Percentiles rank a stretch among this genome's conserved stretches.
phyloP scores from a whole-genome alignment of 2,329 filamentous ascomycete genomes.

The Ploettnerulaceae sp. region DNA sequence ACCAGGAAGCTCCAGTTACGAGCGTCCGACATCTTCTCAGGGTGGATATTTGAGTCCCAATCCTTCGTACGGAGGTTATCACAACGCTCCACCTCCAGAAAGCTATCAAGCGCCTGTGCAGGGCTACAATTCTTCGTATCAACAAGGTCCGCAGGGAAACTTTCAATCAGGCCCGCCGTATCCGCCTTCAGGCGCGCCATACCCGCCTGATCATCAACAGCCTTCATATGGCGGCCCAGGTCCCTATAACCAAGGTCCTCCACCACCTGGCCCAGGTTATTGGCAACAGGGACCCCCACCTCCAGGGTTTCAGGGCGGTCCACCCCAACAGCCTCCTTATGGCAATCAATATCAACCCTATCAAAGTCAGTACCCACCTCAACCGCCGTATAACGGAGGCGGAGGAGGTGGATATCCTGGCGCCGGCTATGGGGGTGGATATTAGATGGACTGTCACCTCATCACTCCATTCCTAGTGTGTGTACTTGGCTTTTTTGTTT shows the following conservation, averaged over 20 bases:
- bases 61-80: conserved; percentile 19
- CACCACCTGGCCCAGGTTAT: conserved; percentile 9
- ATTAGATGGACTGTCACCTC: neutral
- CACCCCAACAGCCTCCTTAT: conserved; percentile 11
- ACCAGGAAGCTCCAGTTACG: conserved; percentile 15
- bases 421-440: conserved; percentile 3
- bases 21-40: conserved; percentile 21
- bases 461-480: neutral
- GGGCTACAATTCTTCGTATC: conserved; percentile 8
- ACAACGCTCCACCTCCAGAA: conserved; percentile 15
- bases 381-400: conserved; percentile 3
- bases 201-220: conserved; percentile 5
- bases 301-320: neutral
- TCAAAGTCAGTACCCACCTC: conserved; percentile 14
- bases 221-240: conserved; percentile 15
- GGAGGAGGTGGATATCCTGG: conserved; percentile 6
- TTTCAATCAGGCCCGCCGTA: neutral
- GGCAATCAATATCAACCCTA: conserved; percentile 17
- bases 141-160: neutral
- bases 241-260: conserved; percentile 7
- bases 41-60: conserved; percentile 25
- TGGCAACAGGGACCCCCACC: conserved; percentile 19
- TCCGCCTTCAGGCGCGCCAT: neutral
- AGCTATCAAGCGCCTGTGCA: conserved; percentile 15
- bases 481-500: neutral